Base-by-base conservation (phyloP, 73 alveolate species). In the Urostyla sp. region DNA sequence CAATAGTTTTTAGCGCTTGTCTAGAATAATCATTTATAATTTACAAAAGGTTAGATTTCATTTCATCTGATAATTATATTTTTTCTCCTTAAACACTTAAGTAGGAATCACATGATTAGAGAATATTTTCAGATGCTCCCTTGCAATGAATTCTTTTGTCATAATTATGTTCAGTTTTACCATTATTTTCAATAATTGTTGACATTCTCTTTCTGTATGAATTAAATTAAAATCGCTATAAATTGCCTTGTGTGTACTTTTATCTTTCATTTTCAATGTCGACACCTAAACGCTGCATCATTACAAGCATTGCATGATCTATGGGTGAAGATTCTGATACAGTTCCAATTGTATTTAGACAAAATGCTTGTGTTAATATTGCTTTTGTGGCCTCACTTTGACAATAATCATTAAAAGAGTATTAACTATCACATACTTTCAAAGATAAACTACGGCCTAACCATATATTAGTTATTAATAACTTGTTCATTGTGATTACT, bases 131-230 rank as follows among this genome's bases (percentile, higher is more conserved):
- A 15, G 91, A 82, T 28, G 94, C 94, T 53, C 94, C 94, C 72
- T 87, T 87, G 87, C 77, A 63, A 30, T 87, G 85, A 4, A 87
- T 57, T 26, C 85, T 50, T 59, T 67, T 87, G n/a, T 55, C 48
- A 55, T 55, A 55, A 18, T 20, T 20, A 6, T 8, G 5, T 32
- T 49, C 60, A 49, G 60, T 49, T 6, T 7, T 40, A 5, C 18
- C 45, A 20, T 55, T 67, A 18, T 54, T 16, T 36, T 50, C 72
- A 63, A 72, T 80, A 48, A 92, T 95, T 16, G 97, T 92, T 3
- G 94, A 72, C 98, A 94, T 92, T 87, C 84, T 92, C 91, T 94
- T 92, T 51, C 95, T 88, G 58, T 87, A 85, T 0, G 95, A 83
- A 35, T 81, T 90, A 72, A 89, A 94, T 26, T 88, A 96, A 37